Percentiles rank a stretch among this genome's conserved stretches.
Evolutionary conservation across 2,329 filamentous ascomycete species (phyloP).

Genomic region (Geoglossum cookeanum): DNA sequence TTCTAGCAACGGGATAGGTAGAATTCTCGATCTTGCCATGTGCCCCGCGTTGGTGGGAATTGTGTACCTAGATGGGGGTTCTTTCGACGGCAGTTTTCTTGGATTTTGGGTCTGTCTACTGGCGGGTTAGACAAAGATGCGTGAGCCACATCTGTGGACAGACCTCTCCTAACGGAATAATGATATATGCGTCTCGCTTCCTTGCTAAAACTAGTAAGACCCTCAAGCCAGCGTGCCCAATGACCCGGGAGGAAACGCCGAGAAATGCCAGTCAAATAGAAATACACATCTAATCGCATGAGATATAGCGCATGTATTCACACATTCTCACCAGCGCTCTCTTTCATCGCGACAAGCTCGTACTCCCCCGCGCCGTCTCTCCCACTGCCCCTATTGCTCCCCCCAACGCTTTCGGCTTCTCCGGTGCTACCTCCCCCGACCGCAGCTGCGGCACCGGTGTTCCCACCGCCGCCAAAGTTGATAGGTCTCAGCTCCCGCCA

Average conservation of each 20-base stretch:
- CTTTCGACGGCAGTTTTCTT: too few species aligned
- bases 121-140: too few species aligned
- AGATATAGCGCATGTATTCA: background rate
- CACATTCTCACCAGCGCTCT: background rate
- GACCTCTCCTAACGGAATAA: too few species aligned
- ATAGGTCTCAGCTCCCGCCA: slow-evolving; percentile 82
- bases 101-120: too few species aligned
- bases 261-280: background rate
- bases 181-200: background rate
- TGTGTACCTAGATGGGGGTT: too few species aligned
- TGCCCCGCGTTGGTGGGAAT: too few species aligned
- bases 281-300: background rate
- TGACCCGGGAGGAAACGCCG: background rate
- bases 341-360: slow-evolving; percentile 2
- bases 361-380: background rate
- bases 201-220: background rate
- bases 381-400: background rate
- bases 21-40: too few species aligned
- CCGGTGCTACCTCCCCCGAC: background rate
- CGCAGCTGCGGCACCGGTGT: background rate
- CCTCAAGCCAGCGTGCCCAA: background rate
- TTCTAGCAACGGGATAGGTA: too few species aligned
- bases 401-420: background rate
- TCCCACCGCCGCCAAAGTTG: slow-evolving; percentile 48
- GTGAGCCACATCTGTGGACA: too few species aligned